phyloP scores from a whole-genome alignment of 805 yeast genomes.

The Ogataea salicorniae region DNA sequence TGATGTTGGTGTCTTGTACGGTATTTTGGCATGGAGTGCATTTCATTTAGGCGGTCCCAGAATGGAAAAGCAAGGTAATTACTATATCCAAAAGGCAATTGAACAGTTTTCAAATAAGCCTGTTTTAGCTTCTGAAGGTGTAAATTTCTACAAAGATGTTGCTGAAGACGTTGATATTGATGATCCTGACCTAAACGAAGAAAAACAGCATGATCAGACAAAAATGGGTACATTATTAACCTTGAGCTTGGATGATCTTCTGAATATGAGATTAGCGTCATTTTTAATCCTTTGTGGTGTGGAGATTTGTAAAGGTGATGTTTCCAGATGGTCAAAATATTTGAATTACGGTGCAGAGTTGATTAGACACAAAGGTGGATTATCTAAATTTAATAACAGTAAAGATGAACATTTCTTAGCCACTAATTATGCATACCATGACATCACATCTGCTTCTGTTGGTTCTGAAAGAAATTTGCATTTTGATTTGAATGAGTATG shows the following conservation, averaged over 20 bases:
- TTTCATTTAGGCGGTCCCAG: conserved; percentile 41
- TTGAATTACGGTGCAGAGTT: conserved; percentile 62
- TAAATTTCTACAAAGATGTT: conserved; percentile 18
- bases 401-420: conserved; percentile 67
- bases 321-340: conserved; percentile 65
- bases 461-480: conserved; percentile 57
- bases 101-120: conserved; percentile 35
- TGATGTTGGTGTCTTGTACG: conserved; percentile 46
- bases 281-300: conserved; percentile 69
- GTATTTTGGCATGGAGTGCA: conserved; percentile 52
- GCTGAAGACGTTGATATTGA: conserved; percentile 22
- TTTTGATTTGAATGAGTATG: conserved; percentile 58
- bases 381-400: conserved; percentile 43
- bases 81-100: conserved; percentile 44
- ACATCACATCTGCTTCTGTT: conserved; percentile 59
- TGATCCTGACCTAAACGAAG: conserved; percentile 14
- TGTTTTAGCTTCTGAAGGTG: conserved; percentile 17
- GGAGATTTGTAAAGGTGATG: conserved; percentile 80
- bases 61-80: conserved; percentile 44
- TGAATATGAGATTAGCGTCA: conserved; percentile 52
- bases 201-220: conserved; percentile 5
- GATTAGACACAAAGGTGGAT: conserved; percentile 58
- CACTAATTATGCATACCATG: conserved; percentile 78
- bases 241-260: conserved; percentile 28
- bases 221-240: conserved; percentile 2